Base-by-base conservation (phyloP, 495 filamentous ascomycete species). In the Penicillium arizonense region DNA sequence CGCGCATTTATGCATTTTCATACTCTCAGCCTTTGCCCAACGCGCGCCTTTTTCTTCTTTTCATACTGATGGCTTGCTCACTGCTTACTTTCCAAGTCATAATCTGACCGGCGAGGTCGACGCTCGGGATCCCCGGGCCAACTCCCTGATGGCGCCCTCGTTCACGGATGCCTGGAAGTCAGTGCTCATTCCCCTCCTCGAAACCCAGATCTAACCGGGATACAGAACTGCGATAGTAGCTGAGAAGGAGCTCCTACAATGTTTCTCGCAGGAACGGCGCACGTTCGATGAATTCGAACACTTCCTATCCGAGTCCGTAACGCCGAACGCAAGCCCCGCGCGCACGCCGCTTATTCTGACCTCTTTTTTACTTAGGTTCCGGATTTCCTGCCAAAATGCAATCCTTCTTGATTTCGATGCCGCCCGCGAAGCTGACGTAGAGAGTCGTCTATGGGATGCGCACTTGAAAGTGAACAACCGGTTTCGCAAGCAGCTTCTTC, bases 401-500 rank as follows among this genome's bases (percentile, higher is more conserved):
- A 83, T 96, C 44, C 85, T 91, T 59, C 63, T 77, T 61, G 87
- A 96, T 64, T 84, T 91, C 59, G 81, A 87, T 52, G 80, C 82
- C 68, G 87, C 89, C 16, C 73, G 77, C 38, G 67, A 75, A 45
- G 74, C 79, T 37, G 73, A 82, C 51, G 80, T 87, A 28, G 91
- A 96, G 67, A 62, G 70, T 35, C 76, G 74, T 45, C 80, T 97
- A 21, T 97, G 93, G 93, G 79, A 85, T 52, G 80, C 82, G 21
- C 93, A 96, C 65, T 75, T 79, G 55, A 81, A 82, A 53, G 82
- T 95, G 55, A 94, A 95, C 63, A 80, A 71, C 58, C 78, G 82
- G 55, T 96, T 90, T 70, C 82, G 87, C 57, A 88, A 85, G 63
- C 71, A 74, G 54, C 69, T 86, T 38, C 69, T 71, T 46, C 65